Base-by-base conservation (phyloP, 129 eudicot species). In the Chrysanthemum lavandulifolium region DNA sequence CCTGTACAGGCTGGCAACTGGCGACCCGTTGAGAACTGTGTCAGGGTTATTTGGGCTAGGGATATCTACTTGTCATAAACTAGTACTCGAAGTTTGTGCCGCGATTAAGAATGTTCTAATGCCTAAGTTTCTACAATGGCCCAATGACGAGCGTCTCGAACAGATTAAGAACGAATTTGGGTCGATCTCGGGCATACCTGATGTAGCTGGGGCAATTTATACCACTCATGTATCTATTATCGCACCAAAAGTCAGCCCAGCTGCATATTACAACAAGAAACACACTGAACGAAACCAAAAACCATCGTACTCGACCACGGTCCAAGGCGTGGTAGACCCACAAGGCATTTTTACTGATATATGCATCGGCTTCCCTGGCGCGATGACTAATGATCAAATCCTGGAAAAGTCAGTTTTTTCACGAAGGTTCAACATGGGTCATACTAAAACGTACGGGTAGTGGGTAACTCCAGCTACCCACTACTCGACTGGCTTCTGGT, bases 331-430 rank as follows among this genome's bases (percentile, higher is more conserved):
- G 52, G 85, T 82, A 4, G 85, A 77, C 59, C 43, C 82, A 3
- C 78, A 51, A 10, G 92, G 97, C 13, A 50, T 84, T 0, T 86
- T 91, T 31, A 88, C 92, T 0, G 97, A 91, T 36, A 71, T 88
- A 12, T 84, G 90, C 54, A 82, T 91, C 14, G 97, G 97, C 1
- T 88, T 84, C 82, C 97, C 97, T 6, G 96, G 97, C 13, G 82
- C 96, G 0, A 80, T 91, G 92, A 16, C 90, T 3, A 88, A 91
- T 61, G 97, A 91, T 45, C 78, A 91, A 48, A 83, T 91, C 1
- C 40, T 88, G 29, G 92, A 91, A 56, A 84, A 86, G 6, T 91
- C 97, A 0, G 86, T 88, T 6, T 73, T 91, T 3, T 88, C 53
- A 3, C 88, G 88, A 55, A 73, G 92, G 50, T 92, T 88, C 58